Base-by-base conservation (phyloP, 2,329 filamentous ascomycete genomes). In the Pestalotiopsis fici region DNA sequence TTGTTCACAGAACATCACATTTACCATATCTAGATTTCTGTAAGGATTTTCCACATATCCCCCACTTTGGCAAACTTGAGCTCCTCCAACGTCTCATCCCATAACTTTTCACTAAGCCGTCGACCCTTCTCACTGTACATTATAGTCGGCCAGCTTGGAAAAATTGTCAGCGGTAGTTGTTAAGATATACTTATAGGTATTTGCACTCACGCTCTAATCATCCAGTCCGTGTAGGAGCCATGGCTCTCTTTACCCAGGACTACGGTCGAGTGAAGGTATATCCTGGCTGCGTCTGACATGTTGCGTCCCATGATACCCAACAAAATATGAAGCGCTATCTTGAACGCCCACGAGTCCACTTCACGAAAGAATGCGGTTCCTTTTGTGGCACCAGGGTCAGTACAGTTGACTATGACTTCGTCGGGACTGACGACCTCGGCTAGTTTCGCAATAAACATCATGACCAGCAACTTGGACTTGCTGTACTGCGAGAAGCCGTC, bases 31-130 rank as follows among this genome's bases (percentile, higher is more conserved):
- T n/a, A n/a, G n/a, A n/a, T n/a, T n/a, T n/a, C n/a, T n/a, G n/a
- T n/a, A n/a, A n/a, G n/a, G n/a, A n/a, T n/a, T 43, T 43, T 43
- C 39, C 18, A 12, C 4, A 43, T 43, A 18, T 5, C 39, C 18
- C 39, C 18, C 13, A 43, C 4, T 43, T 43, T 56, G 1, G 68
- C 73, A 43, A 74, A 74, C 35, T 71, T 70, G 9, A 76, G 64
- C 67, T 75, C 74, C 64, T 73, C 71, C 67, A 76, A 65, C 18
- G 74, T 75, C 60, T 76, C 74, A 59, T 74, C 70, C 74, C 74
- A 76, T 39, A 74, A 55, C 56, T 69, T 69, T 15, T 74, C 71
- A 65, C 62, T 67, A 6, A 71, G 31, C n/a, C 66, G 62, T 1
- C 63, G 62, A 1, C 74, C 73, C 57, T 69, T 69, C 28, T 71